phyloP scores from a whole-genome alignment of 148 eudicot genomes.

The Persicaria tinctoria region DNA sequence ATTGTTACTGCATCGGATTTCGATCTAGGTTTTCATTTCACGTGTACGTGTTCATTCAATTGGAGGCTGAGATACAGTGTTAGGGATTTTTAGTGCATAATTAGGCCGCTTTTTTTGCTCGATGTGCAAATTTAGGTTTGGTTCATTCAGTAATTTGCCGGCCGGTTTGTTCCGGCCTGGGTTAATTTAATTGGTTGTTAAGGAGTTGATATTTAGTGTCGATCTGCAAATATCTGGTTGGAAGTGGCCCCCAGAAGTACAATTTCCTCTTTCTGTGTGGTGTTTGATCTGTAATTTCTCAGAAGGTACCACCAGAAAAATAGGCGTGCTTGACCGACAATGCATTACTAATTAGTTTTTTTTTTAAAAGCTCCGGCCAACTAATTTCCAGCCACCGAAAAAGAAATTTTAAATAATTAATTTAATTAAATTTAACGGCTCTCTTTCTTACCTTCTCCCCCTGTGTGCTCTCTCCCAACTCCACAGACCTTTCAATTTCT shows the following conservation, averaged over 20 bases:
- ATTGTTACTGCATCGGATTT: not conserved
- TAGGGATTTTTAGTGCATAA: not conserved
- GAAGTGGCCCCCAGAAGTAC: not conserved
- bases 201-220: not conserved
- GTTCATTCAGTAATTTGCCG: not conserved
- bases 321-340: conserved; percentile 10
- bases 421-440: conserved; percentile 16
- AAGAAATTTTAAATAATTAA: not conserved
- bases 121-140: no score
- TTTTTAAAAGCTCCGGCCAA: conserved; percentile 2
- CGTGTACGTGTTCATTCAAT: not conserved
- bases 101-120: no score
- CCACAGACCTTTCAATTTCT: conserved; percentile 1
- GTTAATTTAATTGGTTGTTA: not conserved
- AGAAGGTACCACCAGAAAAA: conserved; percentile 5
- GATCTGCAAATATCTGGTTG: conserved; percentile 2
- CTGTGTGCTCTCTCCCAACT: not conserved
- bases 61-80: not conserved
- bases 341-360: not conserved
- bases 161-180: not conserved
- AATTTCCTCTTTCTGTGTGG: not conserved
- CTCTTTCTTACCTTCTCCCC: conserved; percentile 9
- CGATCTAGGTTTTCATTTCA: not conserved
- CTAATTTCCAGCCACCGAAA: conserved; percentile 8
- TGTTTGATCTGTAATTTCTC: conserved; percentile 7